Base-by-base conservation (phyloP, 2,329 filamentous ascomycete species). In the Botrytis pseudocinerea region DNA sequence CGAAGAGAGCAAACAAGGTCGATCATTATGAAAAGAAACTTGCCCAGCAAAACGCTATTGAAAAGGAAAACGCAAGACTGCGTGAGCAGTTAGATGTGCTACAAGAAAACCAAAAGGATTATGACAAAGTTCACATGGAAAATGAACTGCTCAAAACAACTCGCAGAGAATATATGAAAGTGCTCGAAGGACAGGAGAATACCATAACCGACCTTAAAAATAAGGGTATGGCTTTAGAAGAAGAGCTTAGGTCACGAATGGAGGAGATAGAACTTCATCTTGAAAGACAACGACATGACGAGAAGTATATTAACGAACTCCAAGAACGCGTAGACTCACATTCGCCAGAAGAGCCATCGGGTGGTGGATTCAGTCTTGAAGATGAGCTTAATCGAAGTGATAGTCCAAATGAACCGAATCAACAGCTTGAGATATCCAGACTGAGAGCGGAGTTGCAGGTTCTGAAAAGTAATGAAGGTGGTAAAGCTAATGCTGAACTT, bases 21-120 rank as follows among this genome's bases (percentile, higher is more conserved):
- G 89, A 90, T 71, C 85, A 89, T 73, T 88, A 88, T 78, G 87
- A 88, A 80, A 87, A 89, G 79, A 91, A 91, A 81, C 84, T 91
- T 22, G 87, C 89, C 78, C 84, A 84, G 22, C 85, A 87, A 77
- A 87, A 87, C 73, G 82, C 85, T 28, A 82, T 89, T 48, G 87
- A 88, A 74, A 85, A 84, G 71, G 88, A 90, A 76, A 85, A 89
- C 65, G 83, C 86, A 70, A 84, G 85, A 48, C 82, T 90, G 10
- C 84, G 87, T 73, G 87, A 86, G 73, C 87, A 88, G 77, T 85
- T 87, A 74, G 85, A 86, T 48, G 85, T 88, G 75, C 81, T 88
- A 69, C 83, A 87, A 76, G 85, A 85, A 72, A 84, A 87, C 72
- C 81, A 82, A 70, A 80, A 82, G 75, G 79, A 80, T 38, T 79